Evolutionary conservation across 345 rosid genomes (phyloP).

Genomic region (Dovyalis caffra): DNA sequence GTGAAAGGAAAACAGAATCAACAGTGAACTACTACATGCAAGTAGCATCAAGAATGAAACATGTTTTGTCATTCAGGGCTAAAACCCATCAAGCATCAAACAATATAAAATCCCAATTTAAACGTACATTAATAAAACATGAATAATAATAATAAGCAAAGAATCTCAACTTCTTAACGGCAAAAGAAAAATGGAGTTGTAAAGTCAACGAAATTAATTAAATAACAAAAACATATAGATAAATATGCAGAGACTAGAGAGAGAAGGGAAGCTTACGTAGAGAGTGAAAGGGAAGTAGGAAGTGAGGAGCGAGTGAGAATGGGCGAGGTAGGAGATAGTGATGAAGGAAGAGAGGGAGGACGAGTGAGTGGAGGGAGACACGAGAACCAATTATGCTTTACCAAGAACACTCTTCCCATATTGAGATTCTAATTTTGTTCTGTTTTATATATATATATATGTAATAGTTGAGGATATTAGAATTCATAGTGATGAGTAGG

Average conservation of each 20-base stretch:
- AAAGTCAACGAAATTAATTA: background rate
- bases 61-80: no score
- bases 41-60: no score
- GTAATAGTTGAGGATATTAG: no score
- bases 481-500: no score
- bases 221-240: no score
- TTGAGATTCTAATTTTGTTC: background rate
- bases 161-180: no score
- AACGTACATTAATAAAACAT: background rate
- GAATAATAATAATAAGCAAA: no score
- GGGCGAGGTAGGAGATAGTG: background rate
- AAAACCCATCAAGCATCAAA: no score
- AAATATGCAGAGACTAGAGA: background rate
- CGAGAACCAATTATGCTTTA: background rate
- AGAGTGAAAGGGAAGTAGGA: constrained; percentile 12
- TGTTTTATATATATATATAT: no score
- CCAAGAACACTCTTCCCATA: background rate
- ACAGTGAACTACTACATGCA: no score
- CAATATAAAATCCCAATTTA: no score
- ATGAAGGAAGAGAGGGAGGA: constrained; percentile 10
- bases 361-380: background rate
- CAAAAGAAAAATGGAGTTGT: no score
- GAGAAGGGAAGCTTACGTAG: constrained; percentile 32
- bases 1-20: constrained; percentile 4
- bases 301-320: constrained; percentile 9